A percentile compares a stretch with the other conserved stretches of the same genome.
Evolutionary conservation across 2,329 filamentous ascomycete genomes (phyloP).

Genomic region (Aspergillus ochraceoroseus): DNA sequence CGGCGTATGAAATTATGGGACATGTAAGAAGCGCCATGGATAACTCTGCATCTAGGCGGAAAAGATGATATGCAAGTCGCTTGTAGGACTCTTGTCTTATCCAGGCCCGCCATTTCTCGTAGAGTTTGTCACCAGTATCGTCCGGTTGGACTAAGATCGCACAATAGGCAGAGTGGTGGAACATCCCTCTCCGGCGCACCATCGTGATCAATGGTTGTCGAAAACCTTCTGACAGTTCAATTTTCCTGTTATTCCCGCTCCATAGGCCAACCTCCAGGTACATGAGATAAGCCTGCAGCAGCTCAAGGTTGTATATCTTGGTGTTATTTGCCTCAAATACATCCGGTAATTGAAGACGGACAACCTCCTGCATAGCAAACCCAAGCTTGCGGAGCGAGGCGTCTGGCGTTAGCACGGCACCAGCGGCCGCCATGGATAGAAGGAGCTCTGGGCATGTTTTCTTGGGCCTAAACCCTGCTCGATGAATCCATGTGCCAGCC

Average conservation of each 20-base stretch:
- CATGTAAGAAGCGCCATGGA: background rate
- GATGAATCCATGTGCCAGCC: constrained; percentile 23
- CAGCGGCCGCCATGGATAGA: constrained; percentile 33
- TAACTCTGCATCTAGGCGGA: background rate
- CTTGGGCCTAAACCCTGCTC: constrained; percentile 31
- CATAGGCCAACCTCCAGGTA: constrained; percentile 35
- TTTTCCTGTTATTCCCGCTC: constrained; percentile 39
- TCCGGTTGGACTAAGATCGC: background rate
- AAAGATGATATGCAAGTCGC: constrained; percentile 1
- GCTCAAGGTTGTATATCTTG: constrained; percentile 29
- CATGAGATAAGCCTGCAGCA: constrained; percentile 36
- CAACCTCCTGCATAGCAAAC: constrained; percentile 38
- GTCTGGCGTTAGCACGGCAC: constrained; percentile 34
- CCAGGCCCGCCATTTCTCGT: background rate
- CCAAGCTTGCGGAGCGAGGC: constrained; percentile 36
- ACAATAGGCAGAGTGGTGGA: constrained; percentile 23
- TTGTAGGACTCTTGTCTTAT: constrained; percentile 5
- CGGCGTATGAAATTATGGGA: background rate
- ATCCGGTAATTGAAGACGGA: constrained; percentile 22
- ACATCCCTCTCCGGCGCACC: constrained; percentile 34
- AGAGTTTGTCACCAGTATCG: background rate
- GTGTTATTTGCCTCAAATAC: constrained; percentile 37
- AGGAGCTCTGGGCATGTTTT: constrained; percentile 32
- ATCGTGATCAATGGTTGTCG: constrained; percentile 38
- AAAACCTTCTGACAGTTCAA: constrained; percentile 42